Percentiles rank a stretch among this genome's conserved stretches.
Evolutionary conservation across 495 filamentous ascomycete genomes (phyloP).

Genomic region (Trichoderma reesei): DNA sequence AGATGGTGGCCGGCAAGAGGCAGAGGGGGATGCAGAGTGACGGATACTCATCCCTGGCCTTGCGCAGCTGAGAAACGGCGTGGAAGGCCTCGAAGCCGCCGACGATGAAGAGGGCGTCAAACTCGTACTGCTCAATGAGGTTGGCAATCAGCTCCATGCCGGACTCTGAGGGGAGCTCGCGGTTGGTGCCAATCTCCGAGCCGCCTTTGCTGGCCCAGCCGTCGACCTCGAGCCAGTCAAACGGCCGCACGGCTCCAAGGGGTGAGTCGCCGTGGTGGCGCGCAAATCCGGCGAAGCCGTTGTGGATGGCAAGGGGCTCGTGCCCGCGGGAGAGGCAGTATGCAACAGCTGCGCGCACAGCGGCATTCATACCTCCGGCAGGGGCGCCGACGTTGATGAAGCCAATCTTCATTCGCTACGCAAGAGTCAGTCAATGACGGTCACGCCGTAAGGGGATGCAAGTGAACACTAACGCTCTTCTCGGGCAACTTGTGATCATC

Average conservation of each 20-base stretch:
- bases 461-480: constrained; percentile 50
- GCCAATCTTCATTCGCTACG: constrained; percentile 77
- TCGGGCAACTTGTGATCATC: constrained; percentile 46
- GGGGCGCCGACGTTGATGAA: constrained; percentile 97
- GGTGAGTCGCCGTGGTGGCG: constrained; percentile 81
- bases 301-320: constrained; percentile 83
- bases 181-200: constrained; percentile 96
- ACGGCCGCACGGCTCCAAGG: constrained; percentile 68
- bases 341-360: constrained; percentile 87
- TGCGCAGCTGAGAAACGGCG: constrained; percentile 73
- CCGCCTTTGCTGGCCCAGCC: constrained; percentile 93
- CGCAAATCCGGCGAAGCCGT: constrained; percentile 91
- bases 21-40: constrained; percentile 90
- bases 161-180: constrained; percentile 75
- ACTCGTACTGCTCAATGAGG: constrained; percentile 74
- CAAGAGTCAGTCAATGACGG: constrained; percentile 17
- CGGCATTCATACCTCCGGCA: constrained; percentile 98
- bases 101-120: constrained; percentile 85
- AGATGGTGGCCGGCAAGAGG: constrained; percentile 90
- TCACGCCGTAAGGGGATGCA: neutral
- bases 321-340: constrained; percentile 94
- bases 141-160: constrained; percentile 74
- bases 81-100: constrained; percentile 98
- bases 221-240: constrained; percentile 90
- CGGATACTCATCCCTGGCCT: constrained; percentile 65